Evolutionary conservation across 495 filamentous ascomycete species (phyloP).

Genomic region (Xylaria venustula): DNA sequence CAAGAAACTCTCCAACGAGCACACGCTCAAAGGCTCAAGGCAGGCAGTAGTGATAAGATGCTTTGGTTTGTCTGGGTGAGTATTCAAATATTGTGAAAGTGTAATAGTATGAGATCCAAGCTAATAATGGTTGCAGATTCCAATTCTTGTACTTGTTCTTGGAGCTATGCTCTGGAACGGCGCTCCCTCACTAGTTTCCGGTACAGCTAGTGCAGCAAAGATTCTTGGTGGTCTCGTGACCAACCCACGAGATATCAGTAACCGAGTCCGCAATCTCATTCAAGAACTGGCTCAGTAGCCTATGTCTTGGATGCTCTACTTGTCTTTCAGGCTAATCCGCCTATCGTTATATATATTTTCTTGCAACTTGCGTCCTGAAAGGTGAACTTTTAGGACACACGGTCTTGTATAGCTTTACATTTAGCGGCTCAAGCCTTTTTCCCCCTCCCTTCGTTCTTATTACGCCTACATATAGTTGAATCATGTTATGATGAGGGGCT

Average conservation of each 20-base stretch:
- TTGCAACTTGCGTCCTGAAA: too few species aligned
- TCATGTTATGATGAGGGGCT: neutral
- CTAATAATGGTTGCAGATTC: conserved; percentile 26
- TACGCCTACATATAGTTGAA: neutral
- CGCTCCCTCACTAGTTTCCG: conserved; percentile 53
- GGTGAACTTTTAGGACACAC: neutral
- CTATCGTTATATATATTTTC: neutral
- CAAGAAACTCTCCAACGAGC: conserved; percentile 69
- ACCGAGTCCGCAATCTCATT: conserved; percentile 5
- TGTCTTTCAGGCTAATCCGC: neutral
- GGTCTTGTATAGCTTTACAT: neutral
- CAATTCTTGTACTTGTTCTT: conserved; percentile 59
- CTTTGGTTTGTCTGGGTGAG: conserved; percentile 84
- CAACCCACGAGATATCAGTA: conserved; percentile 17
- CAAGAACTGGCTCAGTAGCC: conserved; percentile 5
- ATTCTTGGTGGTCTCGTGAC: conserved; percentile 9
- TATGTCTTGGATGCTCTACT: neutral
- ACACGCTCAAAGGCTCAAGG: conserved; percentile 74
- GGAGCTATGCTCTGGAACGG: conserved; percentile 62
- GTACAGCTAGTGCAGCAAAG: conserved; percentile 20
- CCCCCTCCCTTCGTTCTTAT: neutral
- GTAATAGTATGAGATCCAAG: too few species aligned
- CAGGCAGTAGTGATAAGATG: conserved; percentile 70
- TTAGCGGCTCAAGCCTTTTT: neutral
- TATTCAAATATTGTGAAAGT: too few species aligned